A percentile compares a stretch with the other conserved stretches of the same genome.
Evolutionary conservation across 306 rosid species (phyloP).

Genomic region (Parietaria judaica): DNA sequence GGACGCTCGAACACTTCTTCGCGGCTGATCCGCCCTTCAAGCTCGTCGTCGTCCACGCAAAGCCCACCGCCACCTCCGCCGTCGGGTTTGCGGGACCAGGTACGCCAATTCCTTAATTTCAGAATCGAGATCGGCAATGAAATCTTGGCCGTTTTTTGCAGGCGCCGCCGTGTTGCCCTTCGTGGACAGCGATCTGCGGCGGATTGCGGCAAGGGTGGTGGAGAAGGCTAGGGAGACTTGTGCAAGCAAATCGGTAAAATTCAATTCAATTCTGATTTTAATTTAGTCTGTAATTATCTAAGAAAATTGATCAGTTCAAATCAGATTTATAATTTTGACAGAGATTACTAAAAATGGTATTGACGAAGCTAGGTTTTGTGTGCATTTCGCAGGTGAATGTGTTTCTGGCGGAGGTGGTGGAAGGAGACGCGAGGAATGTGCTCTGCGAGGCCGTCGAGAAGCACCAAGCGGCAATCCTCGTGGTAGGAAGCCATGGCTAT

Average conservation of each 20-base stretch:
- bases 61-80: constrained; percentile 29
- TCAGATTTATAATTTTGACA: too few relatives aligned
- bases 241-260: constrained; percentile 23
- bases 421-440: constrained; percentile 37
- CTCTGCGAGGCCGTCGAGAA: constrained; percentile 30
- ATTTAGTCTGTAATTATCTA: neutral
- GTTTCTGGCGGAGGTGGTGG: constrained; percentile 20
- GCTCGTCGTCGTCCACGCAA: constrained; percentile 56
- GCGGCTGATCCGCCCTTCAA: constrained; percentile 31
- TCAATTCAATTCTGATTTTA: neutral
- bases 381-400: constrained; percentile 19
- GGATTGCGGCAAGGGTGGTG: constrained; percentile 23
- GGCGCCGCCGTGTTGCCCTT: constrained; percentile 45
- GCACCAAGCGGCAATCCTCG: constrained; percentile 29
- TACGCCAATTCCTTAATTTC: neutral
- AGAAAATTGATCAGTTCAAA: too few relatives aligned
- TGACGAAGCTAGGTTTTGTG: neutral
- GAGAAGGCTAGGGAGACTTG: constrained; percentile 39
- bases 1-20: constrained; percentile 59
- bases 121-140: too few relatives aligned
- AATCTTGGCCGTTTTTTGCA: neutral
- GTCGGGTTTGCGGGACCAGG: constrained; percentile 75
- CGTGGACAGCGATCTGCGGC: constrained; percentile 31
- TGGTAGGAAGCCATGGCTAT: constrained; percentile 43
- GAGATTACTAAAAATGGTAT: too few relatives aligned